Evolutionary conservation across 1,284 basidiomycete species (phyloP), one percentile per base, ranked within the genome.

Genomic region (Ganoderma sinense): DNA sequence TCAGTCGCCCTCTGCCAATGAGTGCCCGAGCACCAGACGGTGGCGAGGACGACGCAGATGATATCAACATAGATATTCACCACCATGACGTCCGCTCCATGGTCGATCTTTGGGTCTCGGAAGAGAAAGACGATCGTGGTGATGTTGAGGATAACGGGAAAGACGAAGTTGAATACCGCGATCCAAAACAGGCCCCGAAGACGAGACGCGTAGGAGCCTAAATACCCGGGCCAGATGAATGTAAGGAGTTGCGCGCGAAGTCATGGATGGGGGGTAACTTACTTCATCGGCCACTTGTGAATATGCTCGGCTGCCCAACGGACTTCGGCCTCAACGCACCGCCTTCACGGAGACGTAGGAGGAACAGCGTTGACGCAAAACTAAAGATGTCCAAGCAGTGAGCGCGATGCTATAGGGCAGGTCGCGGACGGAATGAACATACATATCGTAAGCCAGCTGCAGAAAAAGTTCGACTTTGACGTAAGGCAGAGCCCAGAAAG

Each of bases 121-220:
- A 74, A 61, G 64, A 68, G 59, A 40, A 75, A 64, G 13, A 73
- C 60, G 33, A 79, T 72, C 65, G 76, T 74, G 13, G 65, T 64
- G 62, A 78, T 69, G 66, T 74, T 74, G 33, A 80, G 66, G 33
- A 79, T 63, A 6, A 76, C 77, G 2, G 80, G 79, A 40, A 80
- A 72, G 56, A 80, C 74, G 64, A 79, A 80, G 70, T 78, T 80
- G 43, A 74, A 76, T 4, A 71, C 61, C 0, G 77, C 71, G 45
- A 79, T 78, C 76, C 78, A 81, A 68, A 79, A 78, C 13, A 81
- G 69, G 0, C 73, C 71, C 23, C 69, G 62, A 7, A 67, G 51
- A 7, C 66, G 61, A 5, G 56, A 20, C 4, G 36, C 11, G 56
- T 66, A 61, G 5, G 65, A n/a, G 6, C 59, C 36, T 41, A 10